Evolutionary conservation across 495 filamentous ascomycete species (phyloP).

Genomic region (Neurospora sp.): DNA sequence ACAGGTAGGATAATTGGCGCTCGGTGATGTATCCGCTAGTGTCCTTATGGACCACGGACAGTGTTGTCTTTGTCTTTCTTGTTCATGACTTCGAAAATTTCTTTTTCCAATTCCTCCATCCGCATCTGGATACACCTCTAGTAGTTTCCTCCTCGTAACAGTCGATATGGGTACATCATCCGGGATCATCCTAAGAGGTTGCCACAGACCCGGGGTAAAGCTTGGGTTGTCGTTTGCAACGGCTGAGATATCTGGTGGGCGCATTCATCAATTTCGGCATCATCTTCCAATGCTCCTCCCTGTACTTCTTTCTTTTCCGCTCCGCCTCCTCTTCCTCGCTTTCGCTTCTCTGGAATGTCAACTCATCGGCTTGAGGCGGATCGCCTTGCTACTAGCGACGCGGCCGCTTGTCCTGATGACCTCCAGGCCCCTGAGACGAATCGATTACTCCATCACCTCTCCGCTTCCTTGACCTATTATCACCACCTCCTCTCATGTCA

Average conservation of each 20-base stretch:
- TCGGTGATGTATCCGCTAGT: not conserved
- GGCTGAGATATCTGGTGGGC: not conserved
- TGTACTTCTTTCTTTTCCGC: not conserved
- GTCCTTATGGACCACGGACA: not conserved
- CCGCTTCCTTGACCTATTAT: constrained; percentile 22
- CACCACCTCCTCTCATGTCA: constrained; percentile 14
- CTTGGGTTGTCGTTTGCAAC: not conserved
- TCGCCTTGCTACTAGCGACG: constrained; percentile 12
- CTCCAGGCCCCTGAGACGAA: constrained; percentile 4
- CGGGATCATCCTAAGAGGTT: not conserved
- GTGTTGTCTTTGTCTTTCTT: not conserved
- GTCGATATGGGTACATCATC: not conserved
- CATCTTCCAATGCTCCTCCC: not conserved
- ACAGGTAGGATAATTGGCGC: not conserved
- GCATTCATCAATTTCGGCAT: not conserved
- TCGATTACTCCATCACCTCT: constrained; percentile 18
- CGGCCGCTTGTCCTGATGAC: constrained; percentile 24
- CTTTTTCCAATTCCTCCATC: not conserved
- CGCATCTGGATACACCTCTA: not conserved
- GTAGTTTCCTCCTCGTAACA: not conserved
- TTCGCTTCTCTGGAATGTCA: not conserved
- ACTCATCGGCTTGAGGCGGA: not conserved
- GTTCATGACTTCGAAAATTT: not conserved
- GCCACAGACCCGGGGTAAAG: not conserved
- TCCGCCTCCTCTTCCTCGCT: not conserved